phyloP scores from a whole-genome alignment of 441 rosid species.

The Erodium texanum region DNA sequence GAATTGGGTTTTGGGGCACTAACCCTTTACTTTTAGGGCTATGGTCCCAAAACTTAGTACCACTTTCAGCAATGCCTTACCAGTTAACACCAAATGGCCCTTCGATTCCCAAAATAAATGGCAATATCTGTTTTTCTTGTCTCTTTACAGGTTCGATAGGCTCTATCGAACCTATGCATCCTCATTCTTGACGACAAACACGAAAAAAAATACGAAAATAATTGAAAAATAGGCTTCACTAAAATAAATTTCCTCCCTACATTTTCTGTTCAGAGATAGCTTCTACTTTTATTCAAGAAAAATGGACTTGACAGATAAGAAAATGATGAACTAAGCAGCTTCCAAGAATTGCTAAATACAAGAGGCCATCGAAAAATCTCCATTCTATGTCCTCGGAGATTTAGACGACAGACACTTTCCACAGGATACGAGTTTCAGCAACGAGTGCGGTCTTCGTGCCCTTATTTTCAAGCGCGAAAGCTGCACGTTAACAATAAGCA shows the following conservation, averaged over 20 bases:
- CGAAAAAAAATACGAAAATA: constrained; percentile 3
- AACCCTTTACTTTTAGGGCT: neutral
- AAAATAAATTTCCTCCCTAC: constrained; percentile 21
- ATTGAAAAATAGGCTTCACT: constrained; percentile 7
- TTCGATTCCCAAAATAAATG: no score
- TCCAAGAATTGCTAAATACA: constrained; percentile 37
- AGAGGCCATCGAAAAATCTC: constrained; percentile 13
- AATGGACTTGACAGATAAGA: constrained; percentile 15
- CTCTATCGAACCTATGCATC: no score
- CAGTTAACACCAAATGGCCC: neutral
- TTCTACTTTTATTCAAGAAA: constrained; percentile 28
- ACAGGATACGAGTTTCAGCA: constrained; percentile 72
- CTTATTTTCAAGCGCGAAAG: constrained; percentile 66
- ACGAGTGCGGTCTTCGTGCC: constrained; percentile 45
- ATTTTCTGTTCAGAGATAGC: constrained; percentile 18
- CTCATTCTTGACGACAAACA: neutral
- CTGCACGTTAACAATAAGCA: constrained; percentile 24
- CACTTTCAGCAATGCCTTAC: neutral
- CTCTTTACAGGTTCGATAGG: no score
- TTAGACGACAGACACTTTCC: constrained; percentile 67
- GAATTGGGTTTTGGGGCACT: neutral
- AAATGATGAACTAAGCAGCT: constrained; percentile 24
- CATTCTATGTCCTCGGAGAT: constrained; percentile 46
- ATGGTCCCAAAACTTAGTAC: neutral
- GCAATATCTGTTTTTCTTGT: no score